A percentile compares a stretch with the other conserved stretches of the same genome.
Conservation (phyloP, 371 early-diverging fungal genomes). For the Choanephora cucurbitarum region DNA sequence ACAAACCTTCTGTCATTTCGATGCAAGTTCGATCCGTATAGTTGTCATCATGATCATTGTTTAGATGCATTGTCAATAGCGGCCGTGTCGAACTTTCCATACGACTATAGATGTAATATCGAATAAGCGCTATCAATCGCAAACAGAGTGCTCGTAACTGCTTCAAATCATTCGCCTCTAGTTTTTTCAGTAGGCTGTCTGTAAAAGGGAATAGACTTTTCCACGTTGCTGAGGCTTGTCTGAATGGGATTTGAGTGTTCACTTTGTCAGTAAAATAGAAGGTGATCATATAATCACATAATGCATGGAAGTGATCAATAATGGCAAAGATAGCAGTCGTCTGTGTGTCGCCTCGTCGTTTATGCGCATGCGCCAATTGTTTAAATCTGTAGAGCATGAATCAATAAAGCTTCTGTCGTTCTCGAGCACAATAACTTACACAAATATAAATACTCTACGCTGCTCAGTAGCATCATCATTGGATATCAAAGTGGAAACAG, state of each 20-base stretch:
- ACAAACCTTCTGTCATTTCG: conserved; percentile 14
- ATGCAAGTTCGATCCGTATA: conserved; percentile 7
- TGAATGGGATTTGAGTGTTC: conserved; percentile 9
- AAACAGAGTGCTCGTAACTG: conserved; percentile 27
- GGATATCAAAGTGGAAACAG: conserved; percentile 16
- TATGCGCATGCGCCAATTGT: conserved; percentile 37
- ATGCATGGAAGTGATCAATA: conserved; percentile 39
- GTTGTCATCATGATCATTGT: not conserved
- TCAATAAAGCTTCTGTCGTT: too few relatives aligned
- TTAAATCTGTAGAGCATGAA: conserved; percentile 26
- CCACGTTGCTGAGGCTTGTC: conserved; percentile 23
- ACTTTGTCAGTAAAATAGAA: conserved; percentile 33
- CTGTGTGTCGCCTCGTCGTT: conserved; percentile 37
- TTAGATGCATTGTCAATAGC: conserved; percentile 2
- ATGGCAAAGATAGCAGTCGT: conserved; percentile 21
- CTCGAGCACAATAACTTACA: conserved; percentile 18
- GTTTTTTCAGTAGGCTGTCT: conserved; percentile 21
- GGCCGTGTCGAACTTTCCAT: conserved; percentile 12
- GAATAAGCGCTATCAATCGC: conserved; percentile 30
- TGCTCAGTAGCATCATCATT: conserved; percentile 37
- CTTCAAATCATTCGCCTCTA: conserved; percentile 13
- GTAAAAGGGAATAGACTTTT: conserved; percentile 36
- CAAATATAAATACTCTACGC: conserved; percentile 29
- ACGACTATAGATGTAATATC: conserved; percentile 31
- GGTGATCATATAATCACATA: conserved; percentile 42